Evolutionary conservation across 169 alveolate species (phyloP).

Genomic region (Plasmodium knowlesi): DNA sequence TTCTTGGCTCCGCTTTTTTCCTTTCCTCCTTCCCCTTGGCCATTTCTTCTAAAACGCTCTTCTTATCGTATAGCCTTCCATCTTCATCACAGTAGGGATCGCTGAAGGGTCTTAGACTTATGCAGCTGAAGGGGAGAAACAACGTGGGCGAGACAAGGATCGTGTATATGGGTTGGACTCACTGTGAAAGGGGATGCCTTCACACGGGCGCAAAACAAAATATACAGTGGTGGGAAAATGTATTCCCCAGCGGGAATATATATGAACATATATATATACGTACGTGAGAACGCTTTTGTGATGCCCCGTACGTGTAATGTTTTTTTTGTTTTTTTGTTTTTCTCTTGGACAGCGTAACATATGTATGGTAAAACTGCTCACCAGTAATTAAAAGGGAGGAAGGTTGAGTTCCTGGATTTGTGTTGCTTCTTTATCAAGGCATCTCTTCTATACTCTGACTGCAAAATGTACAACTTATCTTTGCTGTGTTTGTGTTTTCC

Average conservation of each 20-base stretch:
- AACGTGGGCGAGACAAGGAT: background rate
- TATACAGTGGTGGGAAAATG: background rate
- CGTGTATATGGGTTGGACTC: background rate
- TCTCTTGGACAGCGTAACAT: background rate
- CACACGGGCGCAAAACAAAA: background rate
- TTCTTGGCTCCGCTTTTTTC: background rate
- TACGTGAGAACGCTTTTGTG: background rate
- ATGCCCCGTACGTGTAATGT: background rate
- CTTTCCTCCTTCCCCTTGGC: background rate
- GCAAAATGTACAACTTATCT: constrained; percentile 92
- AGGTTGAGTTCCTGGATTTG: constrained; percentile 31
- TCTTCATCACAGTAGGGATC: constrained; percentile 75
- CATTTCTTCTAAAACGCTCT: constrained; percentile 70
- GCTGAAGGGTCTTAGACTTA: constrained; percentile 62
- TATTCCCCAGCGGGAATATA: background rate
- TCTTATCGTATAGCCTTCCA: constrained; percentile 67
- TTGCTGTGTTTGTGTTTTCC: constrained; percentile 94
- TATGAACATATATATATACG: background rate
- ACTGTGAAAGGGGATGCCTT: background rate
- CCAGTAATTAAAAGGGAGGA: constrained; percentile 66
- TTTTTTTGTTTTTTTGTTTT: background rate
- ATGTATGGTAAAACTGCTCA: constrained; percentile 9
- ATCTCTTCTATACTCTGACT: constrained; percentile 90
- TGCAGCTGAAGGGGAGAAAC: constrained; percentile 18
- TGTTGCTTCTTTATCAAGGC: constrained; percentile 81